These are phyloP conservation scores for Microbotryum scabiosae DNA, from an alignment of 1,284 basidiomycete species.

Conservation along the genomic window DNA sequence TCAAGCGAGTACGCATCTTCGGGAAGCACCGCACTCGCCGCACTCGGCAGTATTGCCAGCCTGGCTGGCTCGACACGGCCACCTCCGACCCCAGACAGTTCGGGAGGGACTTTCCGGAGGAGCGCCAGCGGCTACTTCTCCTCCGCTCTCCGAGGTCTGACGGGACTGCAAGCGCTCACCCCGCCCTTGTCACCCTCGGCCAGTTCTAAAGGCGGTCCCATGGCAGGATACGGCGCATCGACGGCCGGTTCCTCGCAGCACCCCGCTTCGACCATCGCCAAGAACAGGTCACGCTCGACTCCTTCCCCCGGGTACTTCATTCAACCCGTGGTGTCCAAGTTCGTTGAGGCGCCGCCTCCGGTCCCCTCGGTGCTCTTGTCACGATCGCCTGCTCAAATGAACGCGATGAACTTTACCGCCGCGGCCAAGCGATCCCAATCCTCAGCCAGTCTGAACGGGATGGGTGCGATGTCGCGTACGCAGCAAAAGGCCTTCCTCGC, in stretches of 20 bases:
- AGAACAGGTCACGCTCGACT: conserved; percentile 7
- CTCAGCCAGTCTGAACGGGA: conserved; percentile 4
- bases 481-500: conserved; percentile 31
- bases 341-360: conserved; percentile 15
- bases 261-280: neutral
- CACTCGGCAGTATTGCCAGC: conserved; percentile 17
- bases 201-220: neutral
- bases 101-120: neutral
- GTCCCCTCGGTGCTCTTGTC: neutral
- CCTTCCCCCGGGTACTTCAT: conserved; percentile 6
- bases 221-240: neutral
- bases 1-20: neutral
- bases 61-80: neutral
- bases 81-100: neutral
- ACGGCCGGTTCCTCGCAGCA: neutral
- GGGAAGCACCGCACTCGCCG: conserved; percentile 9
- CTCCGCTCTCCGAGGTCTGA: conserved; percentile 14
- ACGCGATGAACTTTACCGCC: too few relatives aligned
- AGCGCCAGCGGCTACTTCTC: conserved; percentile 29
- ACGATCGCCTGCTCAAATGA: too few relatives aligned
- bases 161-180: conserved; percentile 10
- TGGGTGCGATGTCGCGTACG: conserved; percentile 23
- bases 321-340: conserved; percentile 24
- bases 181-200: conserved; percentile 21
- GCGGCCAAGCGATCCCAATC: neutral